Percentiles rank a stretch among this genome's conserved stretches.
phyloP scores from a whole-genome alignment of 768 basidiomycete species.

The Lactarius tabidus region DNA sequence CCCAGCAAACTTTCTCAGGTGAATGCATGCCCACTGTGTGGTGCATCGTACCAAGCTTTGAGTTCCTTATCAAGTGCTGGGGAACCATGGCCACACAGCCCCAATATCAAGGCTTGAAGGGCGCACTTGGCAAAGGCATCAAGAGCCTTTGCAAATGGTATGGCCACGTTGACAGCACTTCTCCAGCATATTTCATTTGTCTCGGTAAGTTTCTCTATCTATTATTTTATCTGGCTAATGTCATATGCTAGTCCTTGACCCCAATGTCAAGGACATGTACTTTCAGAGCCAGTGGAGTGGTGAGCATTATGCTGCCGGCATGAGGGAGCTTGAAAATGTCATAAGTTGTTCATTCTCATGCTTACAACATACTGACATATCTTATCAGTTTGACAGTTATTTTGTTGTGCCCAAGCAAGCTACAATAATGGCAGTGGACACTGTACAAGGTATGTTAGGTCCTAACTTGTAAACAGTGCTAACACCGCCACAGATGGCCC shows the following conservation, averaged over 20 bases:
- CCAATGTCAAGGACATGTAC: too few relatives aligned
- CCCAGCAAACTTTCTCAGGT: too few relatives aligned
- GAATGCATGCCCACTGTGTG: neutral
- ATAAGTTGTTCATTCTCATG: neutral
- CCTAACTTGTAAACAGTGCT: too few relatives aligned
- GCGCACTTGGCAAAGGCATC: neutral
- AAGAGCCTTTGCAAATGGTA: neutral
- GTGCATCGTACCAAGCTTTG: neutral
- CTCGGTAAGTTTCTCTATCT: neutral
- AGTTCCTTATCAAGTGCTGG: neutral
- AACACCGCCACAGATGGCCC: too few relatives aligned
- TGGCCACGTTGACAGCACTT: neutral
- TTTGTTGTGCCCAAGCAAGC: too few relatives aligned
- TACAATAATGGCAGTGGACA: too few relatives aligned
- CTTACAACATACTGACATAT: too few relatives aligned
- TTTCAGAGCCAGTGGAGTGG: neutral
- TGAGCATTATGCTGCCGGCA: neutral
- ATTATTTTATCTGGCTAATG: neutral
- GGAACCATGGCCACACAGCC: neutral
- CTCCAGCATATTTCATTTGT: neutral
- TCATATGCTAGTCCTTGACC: too few relatives aligned
- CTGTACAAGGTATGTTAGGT: too few relatives aligned
- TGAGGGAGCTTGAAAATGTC: neutral
- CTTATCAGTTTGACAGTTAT: too few relatives aligned
- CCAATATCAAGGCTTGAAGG: neutral